Percentiles rank a stretch among this genome's conserved stretches.
These are phyloP conservation scores for Apiotrichum porosum DNA, from an alignment of 1,284 basidiomycete genomes.

Conservation along the genomic window DNA sequence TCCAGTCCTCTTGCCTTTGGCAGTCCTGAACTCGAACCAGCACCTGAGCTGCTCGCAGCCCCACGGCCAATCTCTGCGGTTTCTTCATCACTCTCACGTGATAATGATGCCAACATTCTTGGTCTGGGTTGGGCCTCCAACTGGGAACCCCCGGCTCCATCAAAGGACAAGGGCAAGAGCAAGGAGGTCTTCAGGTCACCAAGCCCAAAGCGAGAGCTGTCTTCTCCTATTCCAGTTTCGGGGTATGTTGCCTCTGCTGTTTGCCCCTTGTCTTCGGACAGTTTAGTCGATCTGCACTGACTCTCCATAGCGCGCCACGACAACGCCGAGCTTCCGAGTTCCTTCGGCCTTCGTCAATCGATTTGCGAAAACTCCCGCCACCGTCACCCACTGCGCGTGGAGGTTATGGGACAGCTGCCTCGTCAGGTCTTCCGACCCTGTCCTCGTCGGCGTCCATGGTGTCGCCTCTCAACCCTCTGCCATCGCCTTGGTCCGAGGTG, in stretches of 20 bases:
- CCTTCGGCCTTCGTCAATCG: constrained; percentile 30
- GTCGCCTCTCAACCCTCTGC: constrained; percentile 47
- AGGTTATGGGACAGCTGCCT: too few species aligned
- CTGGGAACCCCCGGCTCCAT: constrained; percentile 24
- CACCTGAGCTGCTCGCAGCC: constrained; percentile 11
- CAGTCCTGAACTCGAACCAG: constrained; percentile 30
- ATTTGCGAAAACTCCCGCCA: constrained; percentile 32
- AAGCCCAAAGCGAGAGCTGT: constrained; percentile 25
- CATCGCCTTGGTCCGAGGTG: constrained; percentile 43
- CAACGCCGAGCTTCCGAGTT: constrained; percentile 41
- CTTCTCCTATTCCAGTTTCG: constrained; percentile 2
- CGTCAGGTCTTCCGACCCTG: constrained; percentile 17
- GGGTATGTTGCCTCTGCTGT: neutral
- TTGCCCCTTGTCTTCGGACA: too few species aligned
- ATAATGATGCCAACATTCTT: constrained; percentile 31
- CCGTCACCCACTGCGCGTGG: neutral
- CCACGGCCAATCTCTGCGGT: constrained; percentile 15
- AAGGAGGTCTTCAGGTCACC: constrained; percentile 26
- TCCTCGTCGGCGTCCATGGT: constrained; percentile 46
- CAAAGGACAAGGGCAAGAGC: constrained; percentile 30
- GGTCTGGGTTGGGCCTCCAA: constrained; percentile 33
- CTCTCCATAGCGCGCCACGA: constrained; percentile 11
- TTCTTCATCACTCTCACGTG: constrained; percentile 12
- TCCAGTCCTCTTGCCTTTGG: constrained; percentile 36
- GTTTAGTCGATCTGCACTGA: neutral